These are phyloP conservation scores for Pochonia chlamydosporia DNA, from an alignment of 2,329 filamentous ascomycete genomes.

Conservation along the genomic window DNA sequence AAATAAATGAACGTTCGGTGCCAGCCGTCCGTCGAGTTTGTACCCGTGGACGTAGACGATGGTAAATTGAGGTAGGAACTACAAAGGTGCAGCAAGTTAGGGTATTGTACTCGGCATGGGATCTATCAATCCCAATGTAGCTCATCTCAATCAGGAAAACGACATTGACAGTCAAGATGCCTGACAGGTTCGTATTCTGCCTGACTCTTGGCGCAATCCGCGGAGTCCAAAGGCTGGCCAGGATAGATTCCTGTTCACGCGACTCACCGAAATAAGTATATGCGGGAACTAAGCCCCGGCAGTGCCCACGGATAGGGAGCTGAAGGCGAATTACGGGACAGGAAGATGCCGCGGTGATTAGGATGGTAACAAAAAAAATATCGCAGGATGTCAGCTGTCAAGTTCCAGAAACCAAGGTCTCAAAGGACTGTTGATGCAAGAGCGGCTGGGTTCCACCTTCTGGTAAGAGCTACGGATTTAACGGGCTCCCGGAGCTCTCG, in stretches of 20 bases:
- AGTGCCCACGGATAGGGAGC: not conserved
- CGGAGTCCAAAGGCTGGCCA: too few species aligned
- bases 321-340: not conserved
- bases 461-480: not conserved
- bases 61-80: too few species aligned
- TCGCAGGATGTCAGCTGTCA: too few species aligned
- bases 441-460: not conserved
- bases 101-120: too few species aligned
- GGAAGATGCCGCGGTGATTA: not conserved
- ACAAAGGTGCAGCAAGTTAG: too few species aligned
- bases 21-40: not conserved
- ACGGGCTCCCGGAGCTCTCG: not conserved
- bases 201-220: too few species aligned
- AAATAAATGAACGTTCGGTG: too few species aligned
- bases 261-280: constrained; percentile 2
- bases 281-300: not conserved
- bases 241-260: not conserved
- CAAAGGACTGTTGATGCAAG: not conserved
- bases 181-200: too few species aligned
- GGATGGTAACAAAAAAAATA: not conserved
- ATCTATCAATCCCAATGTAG: too few species aligned
- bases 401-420: not conserved
- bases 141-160: too few species aligned
- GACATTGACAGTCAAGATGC: too few species aligned
- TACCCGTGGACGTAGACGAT: too few species aligned